These are phyloP conservation scores for Ogataea allantospora DNA, from an alignment of 805 yeast genomes.

Conservation along the genomic window DNA sequence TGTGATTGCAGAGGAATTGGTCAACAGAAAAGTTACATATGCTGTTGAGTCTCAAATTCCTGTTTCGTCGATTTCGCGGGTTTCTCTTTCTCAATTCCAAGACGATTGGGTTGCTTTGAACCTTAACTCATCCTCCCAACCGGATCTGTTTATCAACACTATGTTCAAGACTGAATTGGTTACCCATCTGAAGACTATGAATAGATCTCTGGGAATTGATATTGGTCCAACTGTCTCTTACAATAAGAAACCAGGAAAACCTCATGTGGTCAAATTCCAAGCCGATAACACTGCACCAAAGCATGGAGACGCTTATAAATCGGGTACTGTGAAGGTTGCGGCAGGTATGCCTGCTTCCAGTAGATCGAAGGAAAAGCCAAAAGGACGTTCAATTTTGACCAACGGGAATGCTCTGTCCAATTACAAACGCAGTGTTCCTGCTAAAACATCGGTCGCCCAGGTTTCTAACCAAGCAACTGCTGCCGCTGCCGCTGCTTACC, in stretches of 20 bases:
- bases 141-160: constrained; percentile 80
- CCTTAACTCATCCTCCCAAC: constrained; percentile 51
- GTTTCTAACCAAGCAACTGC: constrained; percentile 35
- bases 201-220: constrained; percentile 55
- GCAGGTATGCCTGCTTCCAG: constrained; percentile 76
- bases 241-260: constrained; percentile 85
- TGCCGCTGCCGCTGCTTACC: constrained; percentile 40
- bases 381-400: constrained; percentile 39
- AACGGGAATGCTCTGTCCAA: constrained; percentile 27
- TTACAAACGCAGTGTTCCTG: constrained; percentile 23
- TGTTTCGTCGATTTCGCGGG: constrained; percentile 54
- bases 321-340: constrained; percentile 79
- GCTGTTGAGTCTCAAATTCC: constrained; percentile 64
- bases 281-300: constrained; percentile 62
- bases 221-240: constrained; percentile 75
- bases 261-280: constrained; percentile 69
- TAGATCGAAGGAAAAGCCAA: constrained; percentile 72
- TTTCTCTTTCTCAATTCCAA: constrained; percentile 70
- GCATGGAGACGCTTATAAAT: constrained; percentile 76
- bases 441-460: constrained; percentile 9
- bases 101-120: constrained; percentile 91
- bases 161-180: constrained; percentile 87
- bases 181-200: constrained; percentile 65
- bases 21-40: constrained; percentile 53
- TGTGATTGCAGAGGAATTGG: constrained; percentile 69